A percentile compares a stretch with the other conserved stretches of the same genome.
These are phyloP conservation scores for Fragaria ananassa DNA, from an alignment of 306 rosid genomes.

Conservation along the genomic window DNA sequence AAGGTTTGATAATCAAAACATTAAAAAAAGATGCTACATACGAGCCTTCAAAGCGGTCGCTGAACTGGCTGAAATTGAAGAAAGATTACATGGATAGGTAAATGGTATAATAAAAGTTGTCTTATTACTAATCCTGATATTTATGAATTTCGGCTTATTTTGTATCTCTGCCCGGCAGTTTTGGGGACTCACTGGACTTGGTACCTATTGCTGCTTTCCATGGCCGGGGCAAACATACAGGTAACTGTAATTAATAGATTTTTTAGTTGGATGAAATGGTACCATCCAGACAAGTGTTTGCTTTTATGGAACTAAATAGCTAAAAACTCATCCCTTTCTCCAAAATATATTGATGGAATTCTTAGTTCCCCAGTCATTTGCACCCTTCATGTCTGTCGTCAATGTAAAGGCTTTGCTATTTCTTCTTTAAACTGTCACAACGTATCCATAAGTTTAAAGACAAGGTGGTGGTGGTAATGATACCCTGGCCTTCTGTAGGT, in stretches of 20 bases:
- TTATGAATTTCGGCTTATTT: conserved; percentile 25
- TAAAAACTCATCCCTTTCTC: conserved; percentile 1
- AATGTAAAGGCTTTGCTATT: background rate
- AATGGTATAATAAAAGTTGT: conserved; percentile 24
- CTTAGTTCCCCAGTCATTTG: background rate
- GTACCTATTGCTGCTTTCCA: conserved; percentile 95
- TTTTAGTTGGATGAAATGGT: conserved; percentile 15
- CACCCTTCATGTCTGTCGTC: background rate
- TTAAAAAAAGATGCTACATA: conserved; percentile 79
- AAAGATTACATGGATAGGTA: conserved; percentile 84
- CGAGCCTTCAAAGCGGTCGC: conserved; percentile 87
- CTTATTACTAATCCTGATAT: conserved; percentile 9
- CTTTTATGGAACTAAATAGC: background rate
- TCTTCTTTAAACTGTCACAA: conserved; percentile 18
- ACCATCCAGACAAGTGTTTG: conserved; percentile 13
- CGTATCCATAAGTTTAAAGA: conserved; percentile 19
- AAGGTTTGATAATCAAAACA: conserved; percentile 88
- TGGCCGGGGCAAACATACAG: conserved; percentile 96
- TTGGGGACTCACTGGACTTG: conserved; percentile 95
- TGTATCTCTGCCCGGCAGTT: conserved; percentile 47
- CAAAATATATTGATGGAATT: background rate
- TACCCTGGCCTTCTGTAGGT: conserved; percentile 46
- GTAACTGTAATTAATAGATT: conserved; percentile 33
- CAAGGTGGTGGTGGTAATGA: conserved; percentile 4
- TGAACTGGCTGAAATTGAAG: conserved; percentile 92